Evolutionary conservation across 768 basidiomycete species (phyloP), one percentile per base, ranked within the genome.

Genomic region (Serendipita vermifera): DNA sequence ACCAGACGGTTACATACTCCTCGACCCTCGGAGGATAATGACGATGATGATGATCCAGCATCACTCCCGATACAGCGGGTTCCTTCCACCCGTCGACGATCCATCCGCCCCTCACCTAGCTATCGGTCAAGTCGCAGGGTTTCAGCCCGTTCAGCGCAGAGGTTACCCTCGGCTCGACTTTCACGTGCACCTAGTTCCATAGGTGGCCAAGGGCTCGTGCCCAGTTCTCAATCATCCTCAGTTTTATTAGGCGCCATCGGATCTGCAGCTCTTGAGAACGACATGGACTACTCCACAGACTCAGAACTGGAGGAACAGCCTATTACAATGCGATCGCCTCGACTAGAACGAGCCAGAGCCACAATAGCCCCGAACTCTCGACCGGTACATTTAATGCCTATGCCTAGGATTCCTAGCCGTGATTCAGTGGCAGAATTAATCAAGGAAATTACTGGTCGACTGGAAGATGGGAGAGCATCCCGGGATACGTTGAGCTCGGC

Each of bases 381-480:
- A 51, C 46, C 6, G n/a, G 27, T 29, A 51, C 46, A 20, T 4
- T 29, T n/a, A 51, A 20, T 29, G n/a, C 15, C 27, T 15, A 15
- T n/a, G 7, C n/a, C 46, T n/a, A 9, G 22, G 22, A 9, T 51
- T n/a, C 27, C 27, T 20, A 9, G 22, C 22, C 46, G 20, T 7
- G 27, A 51, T 20, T 51, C 46, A 7, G 22, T 51, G 9, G 46
- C 46, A n/a, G 46, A 17, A 26, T 51, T 51, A n/a, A 51, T 51
- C 20, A 29, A 51, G 27, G 46, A 51, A 26, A 7, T 51, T 51
- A 29, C 46, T 6, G 46, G 46, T 7, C n/a, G n/a, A 9, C 24
- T 51, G 20, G 46, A 29, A 22, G 15, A 51, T 26, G 22, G 29
- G n/a, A n/a, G n/a, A 51, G 20, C 20, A 4, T 17, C 46, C 9